phyloP scores from a whole-genome alignment of 2,329 filamentous ascomycete species.

The Diplodia seriata region DNA sequence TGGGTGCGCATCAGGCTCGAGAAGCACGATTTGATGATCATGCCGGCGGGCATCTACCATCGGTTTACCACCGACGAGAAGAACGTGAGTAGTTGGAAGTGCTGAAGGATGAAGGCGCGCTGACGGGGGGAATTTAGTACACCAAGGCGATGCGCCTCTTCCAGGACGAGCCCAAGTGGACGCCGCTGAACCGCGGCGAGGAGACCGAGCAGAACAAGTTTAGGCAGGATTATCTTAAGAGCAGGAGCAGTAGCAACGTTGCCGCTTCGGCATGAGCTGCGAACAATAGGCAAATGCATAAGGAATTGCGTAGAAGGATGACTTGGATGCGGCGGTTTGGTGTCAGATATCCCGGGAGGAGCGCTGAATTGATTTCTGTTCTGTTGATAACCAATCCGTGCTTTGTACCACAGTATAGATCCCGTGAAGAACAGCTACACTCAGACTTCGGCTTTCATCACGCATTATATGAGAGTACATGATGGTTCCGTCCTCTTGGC shows the following conservation, averaged over 20 bases:
- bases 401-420: no score
- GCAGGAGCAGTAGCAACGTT: not conserved
- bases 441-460: no score
- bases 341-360: conserved; percentile 6
- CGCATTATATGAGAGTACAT: no score
- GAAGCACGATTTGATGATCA: conserved; percentile 88
- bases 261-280: not conserved
- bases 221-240: conserved; percentile 76
- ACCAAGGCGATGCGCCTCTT: conserved; percentile 96
- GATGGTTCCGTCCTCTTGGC: no score
- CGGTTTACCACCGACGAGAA: conserved; percentile 92
- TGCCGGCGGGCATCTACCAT: conserved; percentile 96
- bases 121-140: conserved; percentile 64
- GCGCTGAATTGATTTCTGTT: not conserved
- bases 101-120: not conserved
- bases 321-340: not conserved
- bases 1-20: conserved; percentile 88
- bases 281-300: not conserved
- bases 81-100: conserved; percentile 70
- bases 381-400: no score
- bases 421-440: no score
- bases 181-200: conserved; percentile 79
- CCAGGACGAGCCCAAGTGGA: conserved; percentile 99
- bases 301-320: not conserved
- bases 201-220: conserved; percentile 81